phyloP scores from a whole-genome alignment of 345 rosid genomes.

The Citrus trifoliata region DNA sequence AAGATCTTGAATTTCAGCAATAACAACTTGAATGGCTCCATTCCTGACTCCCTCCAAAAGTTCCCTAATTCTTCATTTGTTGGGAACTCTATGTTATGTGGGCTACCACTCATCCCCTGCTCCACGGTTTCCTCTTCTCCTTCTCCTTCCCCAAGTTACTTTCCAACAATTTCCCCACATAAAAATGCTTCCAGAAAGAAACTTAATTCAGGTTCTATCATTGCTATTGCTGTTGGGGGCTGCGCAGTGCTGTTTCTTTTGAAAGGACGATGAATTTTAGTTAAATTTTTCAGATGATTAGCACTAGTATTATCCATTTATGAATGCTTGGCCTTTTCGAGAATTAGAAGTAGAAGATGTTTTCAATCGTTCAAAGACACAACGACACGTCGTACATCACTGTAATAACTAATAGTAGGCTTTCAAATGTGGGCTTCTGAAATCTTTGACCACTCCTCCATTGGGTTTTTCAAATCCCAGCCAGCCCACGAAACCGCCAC shows the following conservation, averaged over 20 bases:
- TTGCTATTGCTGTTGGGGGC: conserved; percentile 47
- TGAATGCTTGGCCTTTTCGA: too few relatives aligned
- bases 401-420: too few relatives aligned
- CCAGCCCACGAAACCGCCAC: not conserved
- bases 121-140: conserved; percentile 22
- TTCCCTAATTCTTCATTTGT: conserved; percentile 47
- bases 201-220: conserved; percentile 36
- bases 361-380: too few relatives aligned
- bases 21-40: conserved; percentile 61
- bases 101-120: conserved; percentile 50
- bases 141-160: conserved; percentile 33
- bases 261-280: too few relatives aligned
- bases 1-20: conserved; percentile 53
- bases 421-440: too few relatives aligned
- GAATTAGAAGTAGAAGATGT: too few relatives aligned
- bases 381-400: too few relatives aligned
- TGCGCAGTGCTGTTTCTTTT: conserved; percentile 36
- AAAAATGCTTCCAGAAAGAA: conserved; percentile 24
- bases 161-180: conserved; percentile 23
- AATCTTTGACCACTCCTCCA: too few relatives aligned
- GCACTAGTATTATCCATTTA: too few relatives aligned
- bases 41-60: conserved; percentile 46
- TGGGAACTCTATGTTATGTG: conserved; percentile 71
- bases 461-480: not conserved
- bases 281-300: too few relatives aligned